Evolutionary conservation across 2,329 filamentous ascomycete genomes (phyloP).

Genomic region (Aspergillus sp.): DNA sequence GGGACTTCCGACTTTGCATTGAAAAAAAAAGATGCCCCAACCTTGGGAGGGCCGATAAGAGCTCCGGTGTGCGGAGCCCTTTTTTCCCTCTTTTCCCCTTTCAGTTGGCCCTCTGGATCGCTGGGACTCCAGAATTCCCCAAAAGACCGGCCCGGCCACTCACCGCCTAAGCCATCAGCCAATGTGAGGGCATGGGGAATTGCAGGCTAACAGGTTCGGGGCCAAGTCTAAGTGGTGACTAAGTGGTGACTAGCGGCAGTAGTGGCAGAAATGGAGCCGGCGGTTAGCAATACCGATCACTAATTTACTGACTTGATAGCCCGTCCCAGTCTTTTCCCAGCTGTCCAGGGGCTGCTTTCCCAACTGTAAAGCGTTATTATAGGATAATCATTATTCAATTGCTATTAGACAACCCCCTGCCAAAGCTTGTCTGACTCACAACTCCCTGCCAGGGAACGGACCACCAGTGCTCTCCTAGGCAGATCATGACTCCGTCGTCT

Average conservation of each 20-base stretch:
- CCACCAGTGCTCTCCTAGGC: neutral
- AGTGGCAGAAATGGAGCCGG: conserved; percentile 1
- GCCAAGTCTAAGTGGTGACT: conserved; percentile 5
- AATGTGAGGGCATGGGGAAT: neutral
- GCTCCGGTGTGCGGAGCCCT: conserved; percentile 32
- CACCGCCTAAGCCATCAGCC: conserved; percentile 15
- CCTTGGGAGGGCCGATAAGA: conserved; percentile 28
- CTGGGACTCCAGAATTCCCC: conserved; percentile 4
- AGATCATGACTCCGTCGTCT: neutral
- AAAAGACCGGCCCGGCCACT: neutral
- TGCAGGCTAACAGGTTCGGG: neutral
- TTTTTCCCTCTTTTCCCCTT: conserved; percentile 1
- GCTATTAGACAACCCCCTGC: conserved; percentile 3
- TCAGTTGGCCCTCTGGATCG: conserved; percentile 6
- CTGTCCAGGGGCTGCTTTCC: neutral
- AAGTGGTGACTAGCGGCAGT: conserved; percentile 3
- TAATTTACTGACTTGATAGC: conserved; percentile 1
- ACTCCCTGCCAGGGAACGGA: neutral
- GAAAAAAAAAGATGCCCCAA: conserved; percentile 16
- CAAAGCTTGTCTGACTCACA: neutral
- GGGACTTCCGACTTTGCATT: neutral
- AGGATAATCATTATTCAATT: conserved; percentile 11
- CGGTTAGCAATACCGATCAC: conserved; percentile 12
- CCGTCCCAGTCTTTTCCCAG: neutral
- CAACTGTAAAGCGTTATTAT: neutral